A percentile compares a stretch with the other conserved stretches of the same genome.
Evolutionary conservation across 768 basidiomycete species (phyloP).

Genomic region (Clavaria fumosa): DNA sequence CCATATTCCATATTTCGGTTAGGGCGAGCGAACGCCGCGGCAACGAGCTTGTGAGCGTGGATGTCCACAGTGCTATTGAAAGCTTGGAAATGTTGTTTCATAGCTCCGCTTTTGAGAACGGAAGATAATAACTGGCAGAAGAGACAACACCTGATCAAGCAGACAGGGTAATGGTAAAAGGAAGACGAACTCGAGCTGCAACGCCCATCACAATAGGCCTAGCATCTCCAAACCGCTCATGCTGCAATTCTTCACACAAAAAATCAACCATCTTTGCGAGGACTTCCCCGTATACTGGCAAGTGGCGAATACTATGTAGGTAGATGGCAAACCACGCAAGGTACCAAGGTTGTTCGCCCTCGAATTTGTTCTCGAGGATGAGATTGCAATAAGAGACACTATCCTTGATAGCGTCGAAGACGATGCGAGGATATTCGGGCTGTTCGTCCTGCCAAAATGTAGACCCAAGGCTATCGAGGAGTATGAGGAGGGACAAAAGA

Average conservation of each 20-base stretch:
- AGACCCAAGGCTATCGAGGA: slow-evolving; percentile 40
- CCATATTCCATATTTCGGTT: slow-evolving; percentile 20
- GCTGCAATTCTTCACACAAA: slow-evolving; percentile 70
- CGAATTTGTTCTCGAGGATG: slow-evolving; percentile 22
- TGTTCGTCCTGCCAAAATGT: slow-evolving; percentile 58
- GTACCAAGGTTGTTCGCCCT: slow-evolving; percentile 28
- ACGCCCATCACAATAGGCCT: slow-evolving; percentile 45
- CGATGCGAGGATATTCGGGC: slow-evolving; percentile 56
- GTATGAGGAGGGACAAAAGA: slow-evolving; percentile 39
- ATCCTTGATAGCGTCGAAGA: slow-evolving; percentile 74
- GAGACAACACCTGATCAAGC: slow-evolving; percentile 2
- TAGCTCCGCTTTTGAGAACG: slow-evolving; percentile 15
- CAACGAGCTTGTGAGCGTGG: slow-evolving; percentile 24
- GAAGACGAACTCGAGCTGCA: slow-evolving; percentile 43
- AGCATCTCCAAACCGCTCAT: slow-evolving; percentile 46
- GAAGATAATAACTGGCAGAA: slow-evolving; percentile 19
- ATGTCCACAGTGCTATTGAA: slow-evolving; percentile 23
- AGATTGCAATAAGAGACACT: slow-evolving; percentile 42
- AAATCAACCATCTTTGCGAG: slow-evolving; percentile 59
- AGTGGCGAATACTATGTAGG: slow-evolving; percentile 37
- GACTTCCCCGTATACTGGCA: slow-evolving; percentile 40
- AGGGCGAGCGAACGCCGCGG: slow-evolving; percentile 22
- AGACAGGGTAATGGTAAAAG: neutral
- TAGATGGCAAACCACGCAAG: slow-evolving; percentile 54
- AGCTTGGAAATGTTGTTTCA: slow-evolving; percentile 11